Base-by-base conservation (phyloP, 2,329 filamentous ascomycete species). In the Penicillium sumatraense region DNA sequence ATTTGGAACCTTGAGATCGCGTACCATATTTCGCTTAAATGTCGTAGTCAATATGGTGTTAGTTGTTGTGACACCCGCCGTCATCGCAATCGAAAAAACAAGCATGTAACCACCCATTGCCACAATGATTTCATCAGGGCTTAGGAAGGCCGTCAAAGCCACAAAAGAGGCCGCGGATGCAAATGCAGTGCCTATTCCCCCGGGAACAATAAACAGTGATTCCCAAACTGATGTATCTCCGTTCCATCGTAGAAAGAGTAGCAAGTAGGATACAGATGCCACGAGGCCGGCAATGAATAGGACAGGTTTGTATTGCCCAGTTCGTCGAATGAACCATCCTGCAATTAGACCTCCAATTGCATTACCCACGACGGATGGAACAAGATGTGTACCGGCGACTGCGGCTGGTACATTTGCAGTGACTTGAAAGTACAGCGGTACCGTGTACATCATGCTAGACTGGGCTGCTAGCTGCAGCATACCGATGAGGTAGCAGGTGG, bases 371-470 rank as follows among this genome's bases (percentile, higher is more conserved):
- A 89, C 85, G 0, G 86, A 83, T 0, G 87, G 87, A 38, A 89
- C 78, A 0, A 90, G 74, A 59, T 88, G 83, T 0, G 83, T 72
- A 2, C 79, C 79, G 1, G 86, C 85, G 4, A 75, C 71, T 0
- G 85, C 83, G 49, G 81, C 84, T 1, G 81, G 83, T 3, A 78
- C 79, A 1, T 77, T 73, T 3, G 80, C 73, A 0, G 85, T 86
- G 2, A 86, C 80, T 50, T 87, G 83, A 58, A 89, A 89, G 71
- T 89, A 89, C 0, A 89, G 70, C 0, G 87, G 87, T 0, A 89
- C 80, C 0, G 80, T 79, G 40, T 83, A 85, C 83, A 88, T 87
- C 61, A 85, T 75, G 75, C 77, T 80, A 14, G 83, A 69, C 63
- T 89, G 87, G 0, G 84, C 81, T 1, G 79, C 77, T 0, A 74